Percentiles rank a stretch among this genome's conserved stretches.
Evolutionary conservation across 805 yeast species (phyloP).

Genomic region (Wickerhamomyces strasburgensis): DNA sequence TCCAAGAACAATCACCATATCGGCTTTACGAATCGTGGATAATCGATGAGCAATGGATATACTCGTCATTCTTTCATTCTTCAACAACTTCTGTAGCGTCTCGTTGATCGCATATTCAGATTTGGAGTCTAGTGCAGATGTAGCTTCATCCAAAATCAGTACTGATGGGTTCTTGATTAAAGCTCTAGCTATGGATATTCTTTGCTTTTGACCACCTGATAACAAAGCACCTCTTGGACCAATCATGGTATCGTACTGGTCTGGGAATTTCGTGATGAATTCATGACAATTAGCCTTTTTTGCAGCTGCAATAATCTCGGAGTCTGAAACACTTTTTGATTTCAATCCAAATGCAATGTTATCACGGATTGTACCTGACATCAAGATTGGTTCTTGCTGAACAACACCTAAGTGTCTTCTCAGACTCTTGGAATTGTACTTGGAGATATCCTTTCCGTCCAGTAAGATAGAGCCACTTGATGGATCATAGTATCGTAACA

Average conservation of each 20-base stretch:
- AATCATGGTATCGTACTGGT: constrained; percentile 60
- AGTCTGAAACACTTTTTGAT: constrained; percentile 42
- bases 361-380: constrained; percentile 77
- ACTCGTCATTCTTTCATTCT: constrained; percentile 61
- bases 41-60: constrained; percentile 92
- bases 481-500: constrained; percentile 52
- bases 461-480: constrained; percentile 42
- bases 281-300: constrained; percentile 51
- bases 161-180: constrained; percentile 70
- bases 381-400: constrained; percentile 70
- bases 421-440: constrained; percentile 44
- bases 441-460: constrained; percentile 47
- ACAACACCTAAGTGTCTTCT: constrained; percentile 66
- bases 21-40: constrained; percentile 85
- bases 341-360: constrained; percentile 66
- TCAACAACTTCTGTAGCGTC: constrained; percentile 62
- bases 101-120: constrained; percentile 74
- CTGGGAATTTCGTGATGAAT: constrained; percentile 56
- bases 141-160: constrained; percentile 77
- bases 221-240: constrained; percentile 63
- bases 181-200: constrained; percentile 85
- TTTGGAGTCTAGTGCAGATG: constrained; percentile 77
- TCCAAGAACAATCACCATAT: constrained; percentile 77
- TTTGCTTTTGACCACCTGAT: constrained; percentile 93
- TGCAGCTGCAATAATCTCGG: constrained; percentile 41